Evolutionary conservation across 148 eudicot species (phyloP).

Genomic region (Chenopodium formosanum): DNA sequence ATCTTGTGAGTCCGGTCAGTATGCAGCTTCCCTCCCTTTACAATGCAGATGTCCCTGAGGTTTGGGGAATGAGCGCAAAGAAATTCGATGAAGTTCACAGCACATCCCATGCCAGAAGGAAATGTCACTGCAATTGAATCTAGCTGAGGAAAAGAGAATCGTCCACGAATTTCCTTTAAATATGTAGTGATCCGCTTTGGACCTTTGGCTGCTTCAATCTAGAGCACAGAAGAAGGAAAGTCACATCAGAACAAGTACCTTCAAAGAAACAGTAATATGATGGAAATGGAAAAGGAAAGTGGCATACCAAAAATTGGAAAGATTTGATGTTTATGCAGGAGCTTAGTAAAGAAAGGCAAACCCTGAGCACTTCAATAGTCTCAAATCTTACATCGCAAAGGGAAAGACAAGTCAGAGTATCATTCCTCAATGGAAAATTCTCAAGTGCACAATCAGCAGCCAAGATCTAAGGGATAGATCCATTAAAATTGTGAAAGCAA

Average conservation of each 20-base stretch:
- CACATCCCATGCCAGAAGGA: constrained; percentile 2
- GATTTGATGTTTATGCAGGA: not conserved
- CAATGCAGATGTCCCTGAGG: not conserved
- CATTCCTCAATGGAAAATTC: not conserved
- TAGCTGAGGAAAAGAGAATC: constrained; percentile 4
- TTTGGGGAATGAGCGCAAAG: constrained; percentile 13
- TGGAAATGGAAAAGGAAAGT: constrained; percentile 1
- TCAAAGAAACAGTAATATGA: not conserved
- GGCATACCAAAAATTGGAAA: constrained; percentile 5
- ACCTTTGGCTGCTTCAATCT: constrained; percentile 19
- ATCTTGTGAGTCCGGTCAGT: not conserved
- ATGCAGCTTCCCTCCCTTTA: not conserved
- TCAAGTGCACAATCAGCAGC: constrained; percentile 13
- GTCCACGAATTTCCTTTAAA: constrained; percentile 12
- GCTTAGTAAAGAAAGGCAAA: constrained; percentile 9
- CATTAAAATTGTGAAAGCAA: not conserved
- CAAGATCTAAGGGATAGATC: not conserved
- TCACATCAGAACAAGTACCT: not conserved
- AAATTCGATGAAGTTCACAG: constrained; percentile 10
- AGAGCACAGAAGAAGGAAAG: not conserved
- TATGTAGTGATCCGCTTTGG: not conserved
- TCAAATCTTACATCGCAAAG: constrained; percentile 6
- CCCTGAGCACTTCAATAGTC: not conserved
- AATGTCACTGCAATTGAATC: not conserved
- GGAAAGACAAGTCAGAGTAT: not conserved